Conservation (phyloP, 2,329 filamentous ascomycete genomes). For the Pseudogymnoascus sp. region DNA sequence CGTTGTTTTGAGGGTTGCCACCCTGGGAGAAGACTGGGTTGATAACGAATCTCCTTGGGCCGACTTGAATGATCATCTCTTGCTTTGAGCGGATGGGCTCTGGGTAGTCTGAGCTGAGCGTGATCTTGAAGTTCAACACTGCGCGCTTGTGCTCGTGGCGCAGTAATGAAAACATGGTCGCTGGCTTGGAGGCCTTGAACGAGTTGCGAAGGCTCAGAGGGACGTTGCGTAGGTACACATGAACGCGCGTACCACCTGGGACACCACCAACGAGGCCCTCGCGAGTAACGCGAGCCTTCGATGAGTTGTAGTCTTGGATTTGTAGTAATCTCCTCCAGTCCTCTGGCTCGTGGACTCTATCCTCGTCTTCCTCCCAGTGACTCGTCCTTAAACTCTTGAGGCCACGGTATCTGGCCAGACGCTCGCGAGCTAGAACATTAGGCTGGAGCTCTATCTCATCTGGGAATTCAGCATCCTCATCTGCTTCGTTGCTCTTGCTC, state of each 20-base stretch:
- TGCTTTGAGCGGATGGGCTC: conserved; percentile 83
- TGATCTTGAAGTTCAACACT: conserved; percentile 81
- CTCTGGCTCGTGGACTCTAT: conserved; percentile 76
- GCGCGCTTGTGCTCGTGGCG: conserved; percentile 94
- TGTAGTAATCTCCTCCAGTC: conserved; percentile 83
- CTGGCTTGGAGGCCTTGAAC: conserved; percentile 48
- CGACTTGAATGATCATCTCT: conserved; percentile 84
- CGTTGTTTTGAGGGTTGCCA: conserved; percentile 90
- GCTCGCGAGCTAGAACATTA: conserved; percentile 74
- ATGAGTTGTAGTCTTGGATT: conserved; percentile 81
- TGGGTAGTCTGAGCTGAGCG: conserved; percentile 68
- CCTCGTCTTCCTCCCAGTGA: conserved; percentile 81
- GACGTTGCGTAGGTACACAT: conserved; percentile 62
- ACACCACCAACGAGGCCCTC: conserved; percentile 89
- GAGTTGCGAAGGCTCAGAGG: conserved; percentile 45
- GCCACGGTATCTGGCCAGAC: conserved; percentile 78
- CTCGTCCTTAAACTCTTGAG: conserved; percentile 86
- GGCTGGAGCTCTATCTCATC: conserved; percentile 95
- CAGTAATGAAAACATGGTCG: conserved; percentile 77
- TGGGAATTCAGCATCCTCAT: conserved; percentile 90
- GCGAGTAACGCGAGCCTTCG: conserved; percentile 65
- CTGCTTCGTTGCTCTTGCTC: conserved; percentile 68
- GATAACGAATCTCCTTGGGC: conserved; percentile 75
- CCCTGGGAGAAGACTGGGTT: conserved; percentile 83
- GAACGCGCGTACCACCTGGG: conserved; percentile 71